Base-by-base conservation (phyloP, 2,329 filamentous ascomycete genomes). In the Aspergillus thermomutatus region DNA sequence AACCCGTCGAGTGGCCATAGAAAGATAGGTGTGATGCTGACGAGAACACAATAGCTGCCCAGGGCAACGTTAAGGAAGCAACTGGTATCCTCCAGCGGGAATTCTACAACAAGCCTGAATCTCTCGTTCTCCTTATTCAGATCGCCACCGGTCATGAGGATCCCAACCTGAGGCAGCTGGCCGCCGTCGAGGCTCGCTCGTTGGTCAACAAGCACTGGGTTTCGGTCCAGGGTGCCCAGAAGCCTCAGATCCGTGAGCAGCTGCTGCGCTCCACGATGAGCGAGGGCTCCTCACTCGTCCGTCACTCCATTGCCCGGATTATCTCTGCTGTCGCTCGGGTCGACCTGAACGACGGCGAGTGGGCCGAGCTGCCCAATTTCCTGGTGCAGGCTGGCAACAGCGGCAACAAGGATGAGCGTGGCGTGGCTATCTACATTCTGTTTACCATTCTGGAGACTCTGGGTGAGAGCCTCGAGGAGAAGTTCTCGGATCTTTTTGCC, bases 381-480 rank as follows among this genome's bases (percentile, higher is more conserved):
- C 84, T 97, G 53, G 83, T 91, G 60, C 88, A 89, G 71, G 90
- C 94, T 60, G 88, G 90, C 65, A 89, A 84, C 65, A 92, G 87
- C 72, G 79, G 83, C 58, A 87, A 87, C 60, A 87, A 90, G 52
- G 82, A 86, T 59, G 90, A 96, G 74, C 88, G 94, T 64, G 92
- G 96, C 72, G 90, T 97, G 43, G 92, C 90, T 63, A 88, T 93
- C 62, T 97, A 94, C 79, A 92, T 97, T 66, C 87, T 97, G 64
- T 97, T 88, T 79, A 93, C 91, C 60, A 87, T 97, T 49, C 82
- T 97, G 10, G 94, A 99, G 79, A 88, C 89, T 54, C 88, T 95
- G 64, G 91, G 91, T 21, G 87, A 92, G 64, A 84, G 87, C 65
- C 96, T 97, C 76, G 85, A 86, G 67, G 89, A 92, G 69, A 90